Evolutionary conservation across 2,329 filamentous ascomycete species (phyloP), one percentile per base, ranked within the genome.

Genomic region (Aspergillus udagawae): DNA sequence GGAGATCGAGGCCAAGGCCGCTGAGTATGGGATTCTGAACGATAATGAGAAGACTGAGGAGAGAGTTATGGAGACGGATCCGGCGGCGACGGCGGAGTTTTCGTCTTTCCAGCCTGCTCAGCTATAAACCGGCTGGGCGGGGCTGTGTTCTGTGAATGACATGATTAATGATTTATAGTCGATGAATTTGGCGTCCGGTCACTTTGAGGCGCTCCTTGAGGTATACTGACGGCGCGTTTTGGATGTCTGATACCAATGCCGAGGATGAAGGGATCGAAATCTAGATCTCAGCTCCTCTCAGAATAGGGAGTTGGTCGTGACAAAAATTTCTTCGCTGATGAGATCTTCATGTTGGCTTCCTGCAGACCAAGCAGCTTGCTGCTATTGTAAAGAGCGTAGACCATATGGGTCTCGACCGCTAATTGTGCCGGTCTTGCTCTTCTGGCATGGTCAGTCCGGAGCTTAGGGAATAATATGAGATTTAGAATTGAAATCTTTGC

Each of bases 1-100:
- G 28, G 67, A 75, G 63, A 64, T 74, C 28, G 67, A 74, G 62
- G 55, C 62, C 23, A 68, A 71, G 63, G 70, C 71, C 27, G 56
- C 60, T 51, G 58, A 60, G 27, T 58, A 60, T 27, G 58, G 58
- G 21, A 27, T 51, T 7, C 27, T 51, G 12, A n/a, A 51, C 32
- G 4, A 32, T 4, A 51, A 35, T 23, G 57, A 59, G 57, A 59
- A 59, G 41, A 38, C 32, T 6, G 57, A 57, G n/a, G 54, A 57
- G 48, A 45, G 48, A 12, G 56, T 57, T 27, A 48, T 41, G 29
- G 50, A 54, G 32, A 35, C 51, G 42, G 28, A 51, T n/a, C 54
- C 57, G 25, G 47, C 47, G 8, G 50, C 21, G 9, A 57, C 57
- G 5, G 50, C 38, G 6, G 57, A 57, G 23, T 57, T 54, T n/a